Conservation (phyloP, 306 rosid genomes). For the Fragaria iinumae region DNA sequence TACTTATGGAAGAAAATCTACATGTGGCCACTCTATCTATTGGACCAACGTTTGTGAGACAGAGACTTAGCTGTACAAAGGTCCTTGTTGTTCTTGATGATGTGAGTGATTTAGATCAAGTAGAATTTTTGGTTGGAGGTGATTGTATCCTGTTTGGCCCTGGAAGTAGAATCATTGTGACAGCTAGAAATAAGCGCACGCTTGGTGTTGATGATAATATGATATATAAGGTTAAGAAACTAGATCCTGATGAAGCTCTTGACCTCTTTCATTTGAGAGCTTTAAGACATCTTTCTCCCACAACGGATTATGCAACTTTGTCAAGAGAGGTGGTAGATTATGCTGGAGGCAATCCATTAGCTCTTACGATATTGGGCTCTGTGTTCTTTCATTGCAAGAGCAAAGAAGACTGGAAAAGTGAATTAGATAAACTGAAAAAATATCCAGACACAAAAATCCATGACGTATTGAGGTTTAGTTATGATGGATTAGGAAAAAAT, state of each 20-base stretch:
- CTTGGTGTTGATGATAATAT: constrained; percentile 3
- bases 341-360: not conserved
- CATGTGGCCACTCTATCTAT: not conserved
- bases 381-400: not conserved
- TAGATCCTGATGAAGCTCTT: constrained; percentile 1
- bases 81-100: not conserved
- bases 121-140: not conserved
- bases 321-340: not conserved
- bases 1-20: not conserved
- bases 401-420: not conserved
- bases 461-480: constrained; percentile 16
- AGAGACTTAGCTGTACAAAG: not conserved
- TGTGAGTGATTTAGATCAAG: not conserved
- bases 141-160: not conserved
- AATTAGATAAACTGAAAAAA: not conserved
- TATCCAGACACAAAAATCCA: not conserved
- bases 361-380: not conserved
- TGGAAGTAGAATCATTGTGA: not conserved
- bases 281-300: not conserved
- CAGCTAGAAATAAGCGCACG: not conserved
- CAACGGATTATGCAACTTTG: not conserved
- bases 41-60: not conserved
- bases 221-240: constrained; percentile 13
- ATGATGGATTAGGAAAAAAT: constrained; percentile 19
- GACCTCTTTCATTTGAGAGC: constrained; percentile 12